A percentile compares a stretch with the other conserved stretches of the same genome.
Evolutionary conservation across 73 alveolate species (phyloP).

Genomic region (Tetrahymena malaccensis): DNA sequence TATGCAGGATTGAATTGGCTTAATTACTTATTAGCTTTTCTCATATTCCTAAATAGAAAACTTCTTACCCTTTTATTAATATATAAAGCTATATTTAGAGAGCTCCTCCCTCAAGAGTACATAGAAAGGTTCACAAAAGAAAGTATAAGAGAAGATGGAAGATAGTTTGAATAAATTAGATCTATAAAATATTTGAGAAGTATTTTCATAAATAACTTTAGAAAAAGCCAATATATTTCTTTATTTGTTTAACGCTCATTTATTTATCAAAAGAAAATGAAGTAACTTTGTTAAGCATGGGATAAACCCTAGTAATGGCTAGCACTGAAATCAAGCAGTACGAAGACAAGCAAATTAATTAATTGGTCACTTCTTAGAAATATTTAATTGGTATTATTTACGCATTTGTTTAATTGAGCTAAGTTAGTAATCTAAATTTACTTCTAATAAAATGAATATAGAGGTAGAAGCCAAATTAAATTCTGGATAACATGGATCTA

Average conservation of each 20-base stretch:
- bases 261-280: neutral
- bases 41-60: neutral
- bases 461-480: neutral
- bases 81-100: neutral
- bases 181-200: neutral
- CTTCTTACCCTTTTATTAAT: neutral
- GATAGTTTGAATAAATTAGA: neutral
- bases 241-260: neutral
- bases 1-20: neutral
- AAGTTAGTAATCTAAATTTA: neutral
- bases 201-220: neutral
- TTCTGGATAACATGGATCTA: neutral
- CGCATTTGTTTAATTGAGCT: neutral
- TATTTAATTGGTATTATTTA: neutral
- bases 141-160: neutral
- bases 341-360: neutral
- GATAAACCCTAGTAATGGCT: neutral
- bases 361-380: neutral
- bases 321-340: neutral
- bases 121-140: neutral
- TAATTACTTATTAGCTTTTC: neutral
- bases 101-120: neutral
- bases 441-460: neutral
- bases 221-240: neutral
- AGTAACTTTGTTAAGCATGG: neutral